A percentile compares a stretch with the other conserved stretches of the same genome.
Evolutionary conservation across 2,329 filamentous ascomycete species (phyloP).

Genomic region (Exophiala dermatitidis): DNA sequence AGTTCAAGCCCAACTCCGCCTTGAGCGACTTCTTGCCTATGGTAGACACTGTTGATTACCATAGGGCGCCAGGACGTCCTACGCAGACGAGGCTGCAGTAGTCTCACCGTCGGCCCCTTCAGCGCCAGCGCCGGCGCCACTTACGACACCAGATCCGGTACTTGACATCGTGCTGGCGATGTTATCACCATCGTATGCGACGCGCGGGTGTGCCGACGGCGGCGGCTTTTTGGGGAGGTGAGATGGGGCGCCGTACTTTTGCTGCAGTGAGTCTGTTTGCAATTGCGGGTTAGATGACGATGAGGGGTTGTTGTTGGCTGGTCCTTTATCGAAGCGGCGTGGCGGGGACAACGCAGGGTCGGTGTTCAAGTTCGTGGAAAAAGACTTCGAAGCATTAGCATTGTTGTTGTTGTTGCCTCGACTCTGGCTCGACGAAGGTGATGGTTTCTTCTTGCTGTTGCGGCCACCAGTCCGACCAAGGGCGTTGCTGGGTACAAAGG

Average conservation of each 20-base stretch:
- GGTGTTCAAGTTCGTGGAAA: slow-evolving; percentile 3
- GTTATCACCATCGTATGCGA: slow-evolving; percentile 35
- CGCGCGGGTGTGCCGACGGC: slow-evolving; percentile 36
- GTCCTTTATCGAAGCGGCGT: slow-evolving; percentile 16
- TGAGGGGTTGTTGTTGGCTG: not conserved
- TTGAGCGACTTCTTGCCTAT: too few species aligned
- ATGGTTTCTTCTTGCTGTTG: slow-evolving; percentile 23
- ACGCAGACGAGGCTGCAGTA: not conserved
- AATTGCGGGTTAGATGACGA: slow-evolving; percentile 7
- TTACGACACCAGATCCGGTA: not conserved
- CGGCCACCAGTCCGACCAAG: slow-evolving; percentile 33
- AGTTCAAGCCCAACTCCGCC: too few species aligned
- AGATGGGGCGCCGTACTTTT: slow-evolving; percentile 46
- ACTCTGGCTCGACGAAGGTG: slow-evolving; percentile 28
- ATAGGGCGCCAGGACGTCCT: too few species aligned
- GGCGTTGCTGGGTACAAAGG: slow-evolving; percentile 66
- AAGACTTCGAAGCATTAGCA: slow-evolving; percentile 22
- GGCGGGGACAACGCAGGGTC: slow-evolving; percentile 1
- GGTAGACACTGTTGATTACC: too few species aligned
- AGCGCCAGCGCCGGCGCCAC: not conserved
- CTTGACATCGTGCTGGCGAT: slow-evolving; percentile 4
- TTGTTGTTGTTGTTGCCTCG: slow-evolving; percentile 20
- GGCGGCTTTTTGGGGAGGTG: slow-evolving; percentile 46
- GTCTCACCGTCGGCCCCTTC: not conserved
- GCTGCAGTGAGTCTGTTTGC: slow-evolving; percentile 24